phyloP scores from a whole-genome alignment of 108 stramenopile genomes.

The Poteriospumella lacustris region DNA sequence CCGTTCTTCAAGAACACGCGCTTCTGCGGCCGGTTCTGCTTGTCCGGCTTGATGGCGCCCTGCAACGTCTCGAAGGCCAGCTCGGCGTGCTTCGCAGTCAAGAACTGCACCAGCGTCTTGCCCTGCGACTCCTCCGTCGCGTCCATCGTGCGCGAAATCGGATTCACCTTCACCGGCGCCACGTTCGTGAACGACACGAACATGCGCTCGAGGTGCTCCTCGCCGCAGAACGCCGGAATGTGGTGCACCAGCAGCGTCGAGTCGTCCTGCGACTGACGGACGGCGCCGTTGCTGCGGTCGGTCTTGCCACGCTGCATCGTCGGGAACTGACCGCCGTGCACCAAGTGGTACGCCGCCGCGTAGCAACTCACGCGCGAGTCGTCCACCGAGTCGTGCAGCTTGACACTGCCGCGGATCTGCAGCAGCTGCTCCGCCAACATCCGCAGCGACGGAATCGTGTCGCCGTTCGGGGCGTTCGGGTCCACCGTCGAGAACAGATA shows the following conservation, averaged over 20 bases:
- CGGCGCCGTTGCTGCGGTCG: too few relatives aligned
- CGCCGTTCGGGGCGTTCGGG: conserved; percentile 47
- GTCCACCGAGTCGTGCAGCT: conserved; percentile 77
- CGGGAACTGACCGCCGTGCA: too few relatives aligned
- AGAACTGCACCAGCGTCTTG: not conserved
- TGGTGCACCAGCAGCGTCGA: not conserved
- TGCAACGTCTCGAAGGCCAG: conserved; percentile 12
- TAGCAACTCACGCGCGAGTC: conserved; percentile 66
- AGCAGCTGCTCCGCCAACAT: too few relatives aligned
- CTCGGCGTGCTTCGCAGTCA: not conserved
- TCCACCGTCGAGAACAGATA: conserved; percentile 59
- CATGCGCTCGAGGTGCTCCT: not conserved
- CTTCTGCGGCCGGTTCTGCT: not conserved
- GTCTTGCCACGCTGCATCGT: too few relatives aligned
- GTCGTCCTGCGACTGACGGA: too few relatives aligned
- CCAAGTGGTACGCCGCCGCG: not conserved
- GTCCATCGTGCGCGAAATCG: not conserved
- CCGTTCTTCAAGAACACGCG: conserved; percentile 6
- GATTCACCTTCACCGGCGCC: not conserved
- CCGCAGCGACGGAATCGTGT: too few relatives aligned
- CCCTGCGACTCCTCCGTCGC: not conserved
- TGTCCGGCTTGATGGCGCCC: not conserved
- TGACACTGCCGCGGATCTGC: too few relatives aligned
- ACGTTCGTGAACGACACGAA: not conserved
- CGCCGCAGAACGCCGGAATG: not conserved